Conservation (phyloP, 1,284 basidiomycete species). For the Phylloporus sp. region DNA sequence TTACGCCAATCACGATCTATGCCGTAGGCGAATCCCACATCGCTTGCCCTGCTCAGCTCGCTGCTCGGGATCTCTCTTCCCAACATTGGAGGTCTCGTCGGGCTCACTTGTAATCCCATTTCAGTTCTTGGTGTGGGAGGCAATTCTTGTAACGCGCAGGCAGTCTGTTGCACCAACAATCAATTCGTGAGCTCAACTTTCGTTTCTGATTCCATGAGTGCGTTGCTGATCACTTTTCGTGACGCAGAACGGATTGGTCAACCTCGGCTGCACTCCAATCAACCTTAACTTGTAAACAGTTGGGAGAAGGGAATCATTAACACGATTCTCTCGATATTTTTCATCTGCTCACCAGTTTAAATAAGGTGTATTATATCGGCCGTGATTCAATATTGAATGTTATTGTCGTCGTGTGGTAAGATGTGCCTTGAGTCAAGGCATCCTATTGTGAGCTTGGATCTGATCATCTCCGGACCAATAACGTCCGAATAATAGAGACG, state of each 20-base stretch:
- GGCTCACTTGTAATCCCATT: neutral
- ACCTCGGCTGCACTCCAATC: slow-evolving; percentile 18
- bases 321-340: no score
- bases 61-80: slow-evolving; percentile 1
- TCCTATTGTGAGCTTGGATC: no score
- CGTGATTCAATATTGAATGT: no score
- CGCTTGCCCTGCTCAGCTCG: neutral
- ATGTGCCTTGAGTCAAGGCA: no score
- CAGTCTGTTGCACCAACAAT: slow-evolving; percentile 8
- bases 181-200: slow-evolving; percentile 6
- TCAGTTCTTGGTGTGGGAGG: neutral
- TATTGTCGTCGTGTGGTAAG: no score
- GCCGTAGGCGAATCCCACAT: neutral
- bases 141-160: neutral
- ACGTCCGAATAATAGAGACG: no score
- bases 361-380: no score
- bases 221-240: neutral
- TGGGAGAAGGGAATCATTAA: no score
- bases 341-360: no score
- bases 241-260: slow-evolving; percentile 15
- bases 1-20: neutral
- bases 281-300: neutral
- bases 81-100: neutral
- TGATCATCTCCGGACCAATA: no score
- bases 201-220: no score